phyloP scores from a whole-genome alignment of 2,329 filamentous ascomycete genomes.

The Fusarium lateritium region DNA sequence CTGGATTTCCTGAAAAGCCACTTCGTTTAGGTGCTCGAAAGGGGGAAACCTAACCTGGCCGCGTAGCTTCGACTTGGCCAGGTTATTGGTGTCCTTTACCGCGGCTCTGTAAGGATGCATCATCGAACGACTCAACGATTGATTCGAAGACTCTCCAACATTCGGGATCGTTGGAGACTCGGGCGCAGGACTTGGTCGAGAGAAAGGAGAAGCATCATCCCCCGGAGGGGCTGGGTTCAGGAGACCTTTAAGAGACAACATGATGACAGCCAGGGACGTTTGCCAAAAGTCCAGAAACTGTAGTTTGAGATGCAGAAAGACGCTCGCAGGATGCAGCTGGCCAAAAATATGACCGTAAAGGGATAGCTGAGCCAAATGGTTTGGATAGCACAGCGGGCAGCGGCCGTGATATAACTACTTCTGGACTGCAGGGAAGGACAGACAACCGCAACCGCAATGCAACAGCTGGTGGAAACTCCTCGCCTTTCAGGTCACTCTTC shows the following conservation, averaged over 20 bases:
- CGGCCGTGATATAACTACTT: conserved; percentile 49
- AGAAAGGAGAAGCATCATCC: conserved; percentile 52
- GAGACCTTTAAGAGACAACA: conserved; percentile 76
- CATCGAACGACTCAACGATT: conserved; percentile 15
- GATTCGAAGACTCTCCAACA: conserved; percentile 19
- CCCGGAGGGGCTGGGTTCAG: conserved; percentile 73
- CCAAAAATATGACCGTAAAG: conserved; percentile 25
- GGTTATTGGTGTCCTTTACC: conserved; percentile 64
- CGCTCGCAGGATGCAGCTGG: conserved; percentile 24
- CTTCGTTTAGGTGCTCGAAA: conserved; percentile 75
- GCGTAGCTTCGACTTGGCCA: conserved; percentile 71
- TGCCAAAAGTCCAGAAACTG: conserved; percentile 21
- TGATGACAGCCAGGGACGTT: conserved; percentile 54
- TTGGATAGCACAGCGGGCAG: conserved; percentile 48
- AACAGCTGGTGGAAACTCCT: conserved; percentile 43
- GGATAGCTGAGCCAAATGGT: conserved; percentile 40
- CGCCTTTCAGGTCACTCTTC: conserved; percentile 42
- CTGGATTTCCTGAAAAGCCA: conserved; percentile 70
- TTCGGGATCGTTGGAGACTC: conserved; percentile 37
- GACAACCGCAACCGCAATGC: conserved; percentile 33
- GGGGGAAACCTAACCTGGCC: conserved; percentile 82
- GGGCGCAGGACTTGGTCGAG: conserved; percentile 57
- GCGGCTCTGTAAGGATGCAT: conserved; percentile 27
- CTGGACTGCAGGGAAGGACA: conserved; percentile 47
- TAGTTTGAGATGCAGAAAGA: conserved; percentile 14